Base-by-base conservation (phyloP, 2,329 filamentous ascomycete genomes). In the Alternaria ethzedia region DNA sequence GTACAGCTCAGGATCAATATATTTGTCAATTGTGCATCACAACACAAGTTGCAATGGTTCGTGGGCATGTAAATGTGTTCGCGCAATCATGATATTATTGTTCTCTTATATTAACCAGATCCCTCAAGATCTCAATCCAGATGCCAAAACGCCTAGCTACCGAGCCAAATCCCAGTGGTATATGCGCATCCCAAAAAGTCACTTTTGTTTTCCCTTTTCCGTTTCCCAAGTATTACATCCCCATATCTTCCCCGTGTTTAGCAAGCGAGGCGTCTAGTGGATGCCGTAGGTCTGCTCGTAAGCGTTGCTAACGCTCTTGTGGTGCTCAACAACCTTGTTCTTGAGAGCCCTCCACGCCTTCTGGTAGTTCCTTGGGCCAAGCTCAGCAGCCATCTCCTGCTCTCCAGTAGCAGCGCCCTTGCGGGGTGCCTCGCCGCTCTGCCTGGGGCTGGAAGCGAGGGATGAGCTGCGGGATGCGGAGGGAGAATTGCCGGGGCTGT, bases 271-370 rank as follows among this genome's bases (percentile, higher is more conserved):
- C 36, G 36, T 41, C 36, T 41, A 21, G 47, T 44, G 55, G 2
- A 59, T 15, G 30, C 66, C 66, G 17, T 70, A 72, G 8, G 63
- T 65, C 43, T 63, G 49, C 25, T 59, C 64, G 59, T 69, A 74
- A 23, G 74, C 73, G 13, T 61, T 59, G 55, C 71, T 76, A 10
- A 77, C 70, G 56, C 70, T 68, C 32, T 65, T 57, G 68, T 76
- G 75, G 64, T 78, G 75, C 64, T 76, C 75, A 36, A 72, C 69
- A n/a, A 70, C 71, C 61, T 55, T 70, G 61, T 66, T 71, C 69
- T 76, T 73, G 41, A 78, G 30, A 20, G 65, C 66, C 61, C 66
- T 69, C 68, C 70, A 75, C 10, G 61, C 63, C 67, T 73, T 75
- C 59, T 69, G 63, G 30, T 68, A 67, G 67, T 73, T 74, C 46